Percentiles rank a stretch among this genome's conserved stretches.
phyloP scores from a whole-genome alignment of 2,329 filamentous ascomycete genomes.

The Atkinsonella texensis region DNA sequence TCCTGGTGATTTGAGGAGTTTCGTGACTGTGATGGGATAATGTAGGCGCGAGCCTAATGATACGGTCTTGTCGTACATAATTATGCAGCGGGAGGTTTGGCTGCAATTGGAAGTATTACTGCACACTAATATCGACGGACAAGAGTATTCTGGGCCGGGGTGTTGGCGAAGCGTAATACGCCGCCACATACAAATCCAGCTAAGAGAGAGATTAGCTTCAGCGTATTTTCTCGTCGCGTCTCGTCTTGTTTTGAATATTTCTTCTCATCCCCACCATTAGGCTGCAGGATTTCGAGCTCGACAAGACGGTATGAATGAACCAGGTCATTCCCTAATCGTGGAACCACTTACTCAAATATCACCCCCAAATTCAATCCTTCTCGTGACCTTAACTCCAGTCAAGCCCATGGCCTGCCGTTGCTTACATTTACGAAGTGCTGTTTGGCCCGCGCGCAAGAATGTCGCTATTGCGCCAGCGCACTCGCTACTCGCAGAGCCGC shows the following conservation, averaged over 20 bases:
- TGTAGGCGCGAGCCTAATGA: conserved; percentile 53
- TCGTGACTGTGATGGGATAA: conserved; percentile 88
- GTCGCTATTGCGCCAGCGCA: background rate
- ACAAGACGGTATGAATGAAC: background rate
- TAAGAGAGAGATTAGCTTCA: background rate
- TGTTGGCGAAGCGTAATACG: background rate
- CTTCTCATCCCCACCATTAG: background rate
- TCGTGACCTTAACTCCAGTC: conserved; percentile 15
- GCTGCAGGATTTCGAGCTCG: background rate
- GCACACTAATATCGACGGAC: background rate
- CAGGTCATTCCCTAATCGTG: background rate
- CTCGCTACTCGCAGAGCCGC: background rate
- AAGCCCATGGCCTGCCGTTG: conserved; percentile 23
- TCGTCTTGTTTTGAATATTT: background rate
- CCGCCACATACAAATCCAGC: background rate
- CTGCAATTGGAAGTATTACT: background rate
- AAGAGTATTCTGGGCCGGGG: background rate
- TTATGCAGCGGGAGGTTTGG: conserved; percentile 4
- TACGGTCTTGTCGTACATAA: conserved; percentile 31
- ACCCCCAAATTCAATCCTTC: conserved; percentile 20
- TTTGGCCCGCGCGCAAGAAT: background rate
- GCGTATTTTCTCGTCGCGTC: background rate
- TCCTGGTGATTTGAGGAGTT: conserved; percentile 64
- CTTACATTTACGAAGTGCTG: background rate
- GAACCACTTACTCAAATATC: conserved; percentile 15